A percentile compares a stretch with the other conserved stretches of the same genome.
phyloP scores from a whole-genome alignment of 2,329 filamentous ascomycete genomes.

The Diaporthe caulivora region DNA sequence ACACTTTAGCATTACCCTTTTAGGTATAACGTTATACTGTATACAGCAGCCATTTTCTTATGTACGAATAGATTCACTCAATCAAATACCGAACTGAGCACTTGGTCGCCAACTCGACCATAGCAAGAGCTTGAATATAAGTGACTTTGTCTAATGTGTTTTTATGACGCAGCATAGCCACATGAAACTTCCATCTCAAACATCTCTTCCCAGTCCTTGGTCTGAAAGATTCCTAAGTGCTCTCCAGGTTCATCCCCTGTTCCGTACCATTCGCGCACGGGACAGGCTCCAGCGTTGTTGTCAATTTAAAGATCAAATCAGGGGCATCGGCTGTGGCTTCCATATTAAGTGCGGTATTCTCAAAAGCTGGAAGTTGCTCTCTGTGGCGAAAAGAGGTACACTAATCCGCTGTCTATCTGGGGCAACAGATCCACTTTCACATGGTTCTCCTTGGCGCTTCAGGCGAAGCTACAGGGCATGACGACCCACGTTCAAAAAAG shows the following conservation, averaged over 20 bases:
- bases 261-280: background rate
- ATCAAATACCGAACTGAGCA: too few relatives aligned
- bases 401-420: background rate
- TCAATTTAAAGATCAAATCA: background rate
- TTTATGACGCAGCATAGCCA: too few relatives aligned
- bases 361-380: background rate
- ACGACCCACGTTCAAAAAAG: background rate
- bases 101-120: too few relatives aligned
- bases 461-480: background rate
- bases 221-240: background rate
- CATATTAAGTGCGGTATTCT: background rate
- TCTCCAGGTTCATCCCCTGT: background rate
- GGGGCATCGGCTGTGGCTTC: background rate
- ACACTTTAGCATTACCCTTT: too few relatives aligned
- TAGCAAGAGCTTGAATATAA: background rate
- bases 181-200: too few relatives aligned
- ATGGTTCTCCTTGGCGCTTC: background rate
- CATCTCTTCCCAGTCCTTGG: background rate
- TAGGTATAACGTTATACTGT: too few relatives aligned
- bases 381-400: background rate
- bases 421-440: background rate
- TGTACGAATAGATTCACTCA: too few relatives aligned
- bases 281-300: background rate
- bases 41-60: too few relatives aligned
- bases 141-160: too few relatives aligned